Conservation (phyloP, 2,329 filamentous ascomycete species). For the Huntiella omanensis region DNA sequence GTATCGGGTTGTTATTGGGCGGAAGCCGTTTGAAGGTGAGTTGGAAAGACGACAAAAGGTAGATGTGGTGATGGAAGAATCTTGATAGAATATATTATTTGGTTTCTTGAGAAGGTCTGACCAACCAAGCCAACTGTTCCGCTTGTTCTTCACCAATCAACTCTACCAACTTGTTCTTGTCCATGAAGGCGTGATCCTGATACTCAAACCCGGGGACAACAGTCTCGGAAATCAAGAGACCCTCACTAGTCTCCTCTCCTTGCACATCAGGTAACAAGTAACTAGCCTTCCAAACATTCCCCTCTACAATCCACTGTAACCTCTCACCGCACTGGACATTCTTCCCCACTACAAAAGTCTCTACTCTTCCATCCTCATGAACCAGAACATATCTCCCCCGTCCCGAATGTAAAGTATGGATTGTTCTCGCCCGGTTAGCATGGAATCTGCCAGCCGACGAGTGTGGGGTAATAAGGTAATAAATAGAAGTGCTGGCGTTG, state of each 20-base stretch:
- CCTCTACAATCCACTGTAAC: conserved; percentile 50
- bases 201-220: conserved; percentile 51
- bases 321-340: conserved; percentile 38
- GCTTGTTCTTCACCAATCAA: conserved; percentile 32
- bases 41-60: background rate
- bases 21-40: conserved; percentile 24
- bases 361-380: conserved; percentile 32
- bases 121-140: conserved; percentile 27
- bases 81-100: background rate
- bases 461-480: conserved; percentile 41
- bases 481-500: conserved; percentile 40
- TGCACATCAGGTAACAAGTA: conserved; percentile 32
- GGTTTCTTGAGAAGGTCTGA: conserved; percentile 15
- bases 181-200: conserved; percentile 48
- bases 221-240: conserved; percentile 47
- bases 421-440: conserved; percentile 39
- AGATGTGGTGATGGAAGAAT: conserved; percentile 1
- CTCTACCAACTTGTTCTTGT: conserved; percentile 26
- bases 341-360: conserved; percentile 43
- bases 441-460: conserved; percentile 42
- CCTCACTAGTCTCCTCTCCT: conserved; percentile 21
- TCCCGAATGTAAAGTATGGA: conserved; percentile 47
- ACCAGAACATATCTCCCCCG: conserved; percentile 46
- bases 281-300: conserved; percentile 46
- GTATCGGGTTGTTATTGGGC: conserved; percentile 31